phyloP scores from a whole-genome alignment of 148 eudicot species.

The Vaccinium macrocarpon region DNA sequence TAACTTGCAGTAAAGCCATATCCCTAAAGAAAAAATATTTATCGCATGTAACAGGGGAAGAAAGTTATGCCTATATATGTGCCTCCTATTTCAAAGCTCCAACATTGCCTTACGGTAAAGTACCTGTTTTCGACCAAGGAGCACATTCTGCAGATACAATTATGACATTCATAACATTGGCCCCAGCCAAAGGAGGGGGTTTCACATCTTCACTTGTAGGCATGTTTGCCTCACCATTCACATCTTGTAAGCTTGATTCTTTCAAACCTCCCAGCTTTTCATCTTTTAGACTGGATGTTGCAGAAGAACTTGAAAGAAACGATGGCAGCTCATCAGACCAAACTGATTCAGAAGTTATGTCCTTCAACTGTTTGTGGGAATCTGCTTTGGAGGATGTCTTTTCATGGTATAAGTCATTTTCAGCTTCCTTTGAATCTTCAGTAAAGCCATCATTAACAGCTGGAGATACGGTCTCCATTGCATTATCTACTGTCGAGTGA shows the following conservation, averaged over 20 bases:
- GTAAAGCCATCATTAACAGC: constrained; percentile 16
- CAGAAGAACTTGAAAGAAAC: constrained; percentile 32
- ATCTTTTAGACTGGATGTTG: constrained; percentile 25
- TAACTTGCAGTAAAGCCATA: neutral
- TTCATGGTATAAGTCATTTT: constrained; percentile 23
- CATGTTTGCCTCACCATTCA: constrained; percentile 25
- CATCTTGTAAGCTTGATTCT: constrained; percentile 31
- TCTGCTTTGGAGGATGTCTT: constrained; percentile 15
- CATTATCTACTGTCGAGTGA: constrained; percentile 26
- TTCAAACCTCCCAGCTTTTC: constrained; percentile 32
- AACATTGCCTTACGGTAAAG: neutral
- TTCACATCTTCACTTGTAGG: constrained; percentile 49
- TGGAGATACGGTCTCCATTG: constrained; percentile 21
- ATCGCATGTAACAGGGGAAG: too few relatives aligned
- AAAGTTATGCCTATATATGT: neutral
- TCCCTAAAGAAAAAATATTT: neutral
- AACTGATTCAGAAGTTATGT: constrained; percentile 21
- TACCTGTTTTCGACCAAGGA: constrained; percentile 91
- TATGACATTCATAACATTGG: constrained; percentile 89
- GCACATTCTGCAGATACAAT: constrained; percentile 94
- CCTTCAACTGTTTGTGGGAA: constrained; percentile 26
- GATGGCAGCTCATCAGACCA: constrained; percentile 38
- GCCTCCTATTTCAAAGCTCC: neutral
- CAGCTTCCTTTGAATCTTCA: constrained; percentile 31
- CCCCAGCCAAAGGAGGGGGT: constrained; percentile 88